Conservation (phyloP, 257 asterid species). For the Solanum bulbocastanum region DNA sequence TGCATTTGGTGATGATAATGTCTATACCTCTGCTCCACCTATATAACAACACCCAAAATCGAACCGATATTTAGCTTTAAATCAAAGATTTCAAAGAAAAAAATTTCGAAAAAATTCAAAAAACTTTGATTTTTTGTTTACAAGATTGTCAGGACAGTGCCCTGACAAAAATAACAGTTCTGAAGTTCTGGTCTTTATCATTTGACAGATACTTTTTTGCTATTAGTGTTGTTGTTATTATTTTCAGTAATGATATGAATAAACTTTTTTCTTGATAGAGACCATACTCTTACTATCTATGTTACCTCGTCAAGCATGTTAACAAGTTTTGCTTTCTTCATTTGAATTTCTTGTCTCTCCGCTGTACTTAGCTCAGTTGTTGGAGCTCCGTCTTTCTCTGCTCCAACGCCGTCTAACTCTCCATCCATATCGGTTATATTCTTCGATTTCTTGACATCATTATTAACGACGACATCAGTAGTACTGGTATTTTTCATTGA, state of each 20-base stretch:
- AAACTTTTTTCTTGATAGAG: constrained; percentile 10
- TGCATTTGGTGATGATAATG: constrained; percentile 97
- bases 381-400: constrained; percentile 14
- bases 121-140: neutral
- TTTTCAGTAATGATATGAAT: constrained; percentile 5
- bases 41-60: neutral
- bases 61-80: neutral
- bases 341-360: constrained; percentile 89
- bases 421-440: constrained; percentile 16
- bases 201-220: constrained; percentile 12
- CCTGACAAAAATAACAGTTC: neutral
- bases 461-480: constrained; percentile 2
- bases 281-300: neutral
- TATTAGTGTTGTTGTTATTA: neutral
- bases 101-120: no score
- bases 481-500: constrained; percentile 30
- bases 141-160: neutral
- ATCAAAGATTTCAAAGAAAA: neutral
- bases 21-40: constrained; percentile 95
- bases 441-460: constrained; percentile 13
- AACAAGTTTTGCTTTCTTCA: constrained; percentile 91
- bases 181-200: constrained; percentile 8
- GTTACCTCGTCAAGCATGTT: constrained; percentile 97
- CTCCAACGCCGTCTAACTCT: neutral
- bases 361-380: constrained; percentile 63